phyloP scores from a whole-genome alignment of 2,329 filamentous ascomycete species.

The Zymoseptoria brevis region DNA sequence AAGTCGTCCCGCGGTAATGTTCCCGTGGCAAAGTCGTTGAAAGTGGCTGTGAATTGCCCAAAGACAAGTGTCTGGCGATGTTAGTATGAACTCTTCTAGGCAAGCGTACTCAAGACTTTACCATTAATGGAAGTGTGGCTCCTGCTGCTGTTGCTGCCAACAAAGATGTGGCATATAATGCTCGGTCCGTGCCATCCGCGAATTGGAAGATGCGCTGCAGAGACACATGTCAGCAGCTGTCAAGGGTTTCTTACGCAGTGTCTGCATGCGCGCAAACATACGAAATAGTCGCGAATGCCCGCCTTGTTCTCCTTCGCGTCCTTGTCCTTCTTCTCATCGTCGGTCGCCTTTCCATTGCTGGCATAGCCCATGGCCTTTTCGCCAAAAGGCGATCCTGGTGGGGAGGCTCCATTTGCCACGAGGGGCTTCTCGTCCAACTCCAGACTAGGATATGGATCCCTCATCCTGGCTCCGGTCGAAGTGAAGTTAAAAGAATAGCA shows the following conservation, averaged over 20 bases:
- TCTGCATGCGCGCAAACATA: background rate
- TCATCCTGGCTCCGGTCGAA: background rate
- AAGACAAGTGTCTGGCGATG: conserved; percentile 42
- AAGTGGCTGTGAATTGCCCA: conserved; percentile 42
- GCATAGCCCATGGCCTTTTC: background rate
- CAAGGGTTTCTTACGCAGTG: background rate
- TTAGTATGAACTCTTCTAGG: conserved; percentile 34
- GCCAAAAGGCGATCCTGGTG: background rate
- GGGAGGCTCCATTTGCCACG: background rate
- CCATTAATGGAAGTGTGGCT: conserved; percentile 41
- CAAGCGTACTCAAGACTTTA: conserved; percentile 12
- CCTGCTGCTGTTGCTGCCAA: conserved; percentile 37
- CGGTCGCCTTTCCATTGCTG: background rate
- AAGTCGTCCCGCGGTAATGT: conserved; percentile 11
- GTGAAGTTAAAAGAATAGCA: background rate
- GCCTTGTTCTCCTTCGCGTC: conserved; percentile 12
- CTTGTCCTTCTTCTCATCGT: background rate
- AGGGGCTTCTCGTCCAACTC: background rate
- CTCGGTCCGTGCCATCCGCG: conserved; percentile 21
- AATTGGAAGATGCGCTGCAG: conserved; percentile 26
- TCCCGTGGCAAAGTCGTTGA: conserved; percentile 35
- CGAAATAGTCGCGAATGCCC: conserved; percentile 16
- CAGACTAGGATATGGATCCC: background rate
- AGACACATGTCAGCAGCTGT: background rate
- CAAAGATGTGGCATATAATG: conserved; percentile 24